These are phyloP conservation scores for Pterulicium gracile DNA, from an alignment of 1,284 basidiomycete genomes.

Conservation along the genomic window DNA sequence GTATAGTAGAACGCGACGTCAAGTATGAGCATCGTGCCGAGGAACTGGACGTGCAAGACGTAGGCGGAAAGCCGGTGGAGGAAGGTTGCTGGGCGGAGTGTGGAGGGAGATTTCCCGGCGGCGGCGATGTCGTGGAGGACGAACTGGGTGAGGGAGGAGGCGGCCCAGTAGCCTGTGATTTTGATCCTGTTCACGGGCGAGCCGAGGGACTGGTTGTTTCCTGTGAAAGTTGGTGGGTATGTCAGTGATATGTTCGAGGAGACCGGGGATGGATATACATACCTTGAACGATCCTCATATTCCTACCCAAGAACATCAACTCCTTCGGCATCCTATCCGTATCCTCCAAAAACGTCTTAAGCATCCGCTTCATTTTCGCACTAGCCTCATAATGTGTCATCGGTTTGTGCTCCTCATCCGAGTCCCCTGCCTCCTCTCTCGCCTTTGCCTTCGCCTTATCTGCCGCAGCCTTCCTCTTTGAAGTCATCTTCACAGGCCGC, in stretches of 20 bases:
- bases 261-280: constrained; percentile 6
- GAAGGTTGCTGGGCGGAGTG: constrained; percentile 25
- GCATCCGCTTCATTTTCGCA: constrained; percentile 50
- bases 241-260: constrained; percentile 1
- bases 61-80: constrained; percentile 33
- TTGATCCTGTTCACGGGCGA: constrained; percentile 83
- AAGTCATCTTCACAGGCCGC: constrained; percentile 38
- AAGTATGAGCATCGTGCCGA: constrained; percentile 39
- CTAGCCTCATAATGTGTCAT: constrained; percentile 51
- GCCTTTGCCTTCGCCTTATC: background rate
- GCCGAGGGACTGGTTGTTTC: constrained; percentile 70
- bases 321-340: constrained; percentile 67
- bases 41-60: constrained; percentile 41
- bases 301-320: constrained; percentile 74
- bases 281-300: constrained; percentile 73
- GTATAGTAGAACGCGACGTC: constrained; percentile 49
- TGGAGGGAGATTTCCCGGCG: constrained; percentile 35
- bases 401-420: constrained; percentile 18
- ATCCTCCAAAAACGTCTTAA: constrained; percentile 50
- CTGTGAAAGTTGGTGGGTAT: constrained; percentile 18
- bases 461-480: background rate
- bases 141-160: constrained; percentile 36
- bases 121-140: constrained; percentile 23
- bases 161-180: constrained; percentile 68
- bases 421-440: constrained; percentile 13